Percentiles rank a stretch among this genome's conserved stretches.
These are phyloP conservation scores for Podospora didyma DNA, from an alignment of 495 filamentous ascomycete genomes.

Conservation along the genomic window DNA sequence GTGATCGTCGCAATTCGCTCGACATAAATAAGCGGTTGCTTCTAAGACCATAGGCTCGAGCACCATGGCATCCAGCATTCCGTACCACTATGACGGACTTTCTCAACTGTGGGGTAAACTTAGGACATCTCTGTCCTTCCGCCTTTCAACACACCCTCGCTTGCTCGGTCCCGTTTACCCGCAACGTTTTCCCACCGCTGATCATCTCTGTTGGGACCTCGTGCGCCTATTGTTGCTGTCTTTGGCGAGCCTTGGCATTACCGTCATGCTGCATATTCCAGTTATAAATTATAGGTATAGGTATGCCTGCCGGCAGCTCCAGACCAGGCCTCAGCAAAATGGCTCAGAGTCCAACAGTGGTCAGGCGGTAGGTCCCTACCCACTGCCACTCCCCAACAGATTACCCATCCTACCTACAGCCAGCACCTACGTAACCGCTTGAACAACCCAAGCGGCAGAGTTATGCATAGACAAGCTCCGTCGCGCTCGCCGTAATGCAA, in stretches of 20 bases:
- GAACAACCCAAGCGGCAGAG: background rate
- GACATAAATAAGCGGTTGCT: background rate
- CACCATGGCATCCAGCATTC: background rate
- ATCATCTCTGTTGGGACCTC: background rate
- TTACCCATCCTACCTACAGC: too few species aligned
- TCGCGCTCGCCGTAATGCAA: background rate
- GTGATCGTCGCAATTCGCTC: slow-evolving; percentile 4
- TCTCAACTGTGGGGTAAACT: slow-evolving; percentile 7
- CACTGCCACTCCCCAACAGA: too few species aligned
- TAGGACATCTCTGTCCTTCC: background rate
- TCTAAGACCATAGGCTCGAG: background rate
- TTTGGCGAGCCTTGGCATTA: too few species aligned
- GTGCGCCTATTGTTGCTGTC: too few species aligned
- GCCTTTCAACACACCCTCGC: background rate
- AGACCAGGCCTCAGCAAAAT: too few species aligned
- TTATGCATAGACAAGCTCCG: background rate
- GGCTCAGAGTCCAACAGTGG: too few species aligned
- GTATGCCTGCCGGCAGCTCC: too few species aligned
- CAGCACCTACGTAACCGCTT: too few species aligned
- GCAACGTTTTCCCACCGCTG: background rate
- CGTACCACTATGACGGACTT: background rate
- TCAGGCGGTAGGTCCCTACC: too few species aligned
- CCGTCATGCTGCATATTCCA: too few species aligned
- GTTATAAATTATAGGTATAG: too few species aligned
- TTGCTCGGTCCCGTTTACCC: background rate